phyloP scores from a whole-genome alignment of 1,284 basidiomycete species.

The Leccinum griseonigrum region DNA sequence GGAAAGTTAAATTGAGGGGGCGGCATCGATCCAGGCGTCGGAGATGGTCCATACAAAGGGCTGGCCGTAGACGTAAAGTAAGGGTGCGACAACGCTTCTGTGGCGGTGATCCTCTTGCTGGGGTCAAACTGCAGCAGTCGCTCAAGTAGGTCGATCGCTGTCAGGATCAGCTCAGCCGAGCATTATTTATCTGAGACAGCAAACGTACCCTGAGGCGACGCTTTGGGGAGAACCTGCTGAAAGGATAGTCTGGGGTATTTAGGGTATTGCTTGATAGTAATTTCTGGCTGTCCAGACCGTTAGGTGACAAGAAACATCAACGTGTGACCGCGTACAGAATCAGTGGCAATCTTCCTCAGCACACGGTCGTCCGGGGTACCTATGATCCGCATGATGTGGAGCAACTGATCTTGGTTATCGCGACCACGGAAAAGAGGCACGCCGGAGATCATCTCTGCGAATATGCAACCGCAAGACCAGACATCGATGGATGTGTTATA shows the following conservation, averaged over 20 bases:
- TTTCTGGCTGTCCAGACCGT: conserved; percentile 71
- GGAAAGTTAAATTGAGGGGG: conserved; percentile 70
- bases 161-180: conserved; percentile 11
- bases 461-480: conserved; percentile 99
- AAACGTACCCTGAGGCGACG: conserved; percentile 76
- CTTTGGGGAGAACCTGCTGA: conserved; percentile 88
- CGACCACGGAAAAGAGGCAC: conserved; percentile 96
- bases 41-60: conserved; percentile 45
- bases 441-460: conserved; percentile 98
- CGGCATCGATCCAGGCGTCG: conserved; percentile 56
- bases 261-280: conserved; percentile 84
- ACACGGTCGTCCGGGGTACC: conserved; percentile 93
- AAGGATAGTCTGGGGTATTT: conserved; percentile 92
- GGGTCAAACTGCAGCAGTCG: conserved; percentile 97
- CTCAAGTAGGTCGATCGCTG: conserved; percentile 94
- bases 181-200: neutral
- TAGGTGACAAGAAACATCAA: conserved; percentile 10
- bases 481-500: conserved; percentile 99
- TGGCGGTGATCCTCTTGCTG: conserved; percentile 86
- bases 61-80: conserved; percentile 76
- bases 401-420: conserved; percentile 96
- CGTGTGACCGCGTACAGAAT: conserved; percentile 64
- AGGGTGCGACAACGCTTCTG: conserved; percentile 89
- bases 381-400: conserved; percentile 97
- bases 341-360: conserved; percentile 86